Conservation (phyloP, 140 eudicot genomes). For the Eryngium alpinum region DNA sequence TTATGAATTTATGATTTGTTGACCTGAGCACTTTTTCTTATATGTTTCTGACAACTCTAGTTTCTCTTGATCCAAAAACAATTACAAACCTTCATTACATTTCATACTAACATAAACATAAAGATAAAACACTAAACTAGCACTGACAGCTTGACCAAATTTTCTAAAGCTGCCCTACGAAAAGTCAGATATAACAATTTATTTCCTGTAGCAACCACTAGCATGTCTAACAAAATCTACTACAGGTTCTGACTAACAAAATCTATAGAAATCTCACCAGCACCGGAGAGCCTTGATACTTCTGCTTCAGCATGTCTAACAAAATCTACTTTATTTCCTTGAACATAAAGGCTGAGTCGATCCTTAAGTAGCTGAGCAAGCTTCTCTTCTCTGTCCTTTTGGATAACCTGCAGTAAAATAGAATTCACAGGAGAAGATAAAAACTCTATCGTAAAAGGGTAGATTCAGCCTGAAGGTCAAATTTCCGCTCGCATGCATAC, state of each 20-base stretch:
- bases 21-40: background rate
- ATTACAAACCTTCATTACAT: background rate
- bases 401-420: constrained; percentile 50
- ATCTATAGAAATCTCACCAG: constrained; percentile 40
- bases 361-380: constrained; percentile 55
- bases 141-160: background rate
- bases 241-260: background rate
- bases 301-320: constrained; percentile 74
- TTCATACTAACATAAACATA: background rate
- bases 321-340: constrained; percentile 79
- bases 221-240: constrained; percentile 5
- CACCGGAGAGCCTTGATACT: constrained; percentile 77
- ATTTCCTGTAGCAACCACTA: constrained; percentile 3
- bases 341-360: constrained; percentile 65
- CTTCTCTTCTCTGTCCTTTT: constrained; percentile 90
- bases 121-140: background rate
- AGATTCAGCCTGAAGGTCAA: background rate
- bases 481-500: background rate
- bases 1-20: too few relatives aligned
- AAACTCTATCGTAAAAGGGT: background rate
- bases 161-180: background rate
- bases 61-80: background rate
- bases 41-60: background rate
- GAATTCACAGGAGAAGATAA: constrained; percentile 3
- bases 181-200: background rate